Evolutionary conservation across 1,139 yeast species (phyloP).

Genomic region (Kodamaea fungicola): DNA sequence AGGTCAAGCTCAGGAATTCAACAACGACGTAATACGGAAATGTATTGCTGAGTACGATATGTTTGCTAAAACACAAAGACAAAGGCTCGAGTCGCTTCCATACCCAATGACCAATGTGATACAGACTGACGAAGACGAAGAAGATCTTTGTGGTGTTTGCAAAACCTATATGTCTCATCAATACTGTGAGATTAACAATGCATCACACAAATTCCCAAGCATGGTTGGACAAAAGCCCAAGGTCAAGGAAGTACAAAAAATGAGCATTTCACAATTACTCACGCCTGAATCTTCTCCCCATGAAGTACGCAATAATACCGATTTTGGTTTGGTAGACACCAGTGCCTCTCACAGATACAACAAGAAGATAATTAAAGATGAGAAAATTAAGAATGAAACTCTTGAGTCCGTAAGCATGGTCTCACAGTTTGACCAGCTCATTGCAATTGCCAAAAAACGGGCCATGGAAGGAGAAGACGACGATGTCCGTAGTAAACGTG

Average conservation of each 20-base stretch:
- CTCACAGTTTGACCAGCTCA: conserved; percentile 7
- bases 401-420: conserved; percentile 4
- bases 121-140: conserved; percentile 26
- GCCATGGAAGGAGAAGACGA: conserved; percentile 5
- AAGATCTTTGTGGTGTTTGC: conserved; percentile 38
- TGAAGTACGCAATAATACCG: conserved; percentile 8
- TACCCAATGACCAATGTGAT: conserved; percentile 1
- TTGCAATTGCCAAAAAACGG: conserved; percentile 4
- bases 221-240: conserved; percentile 6
- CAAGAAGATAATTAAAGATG: neutral
- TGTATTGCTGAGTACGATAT: conserved; percentile 26
- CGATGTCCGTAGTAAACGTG: conserved; percentile 1
- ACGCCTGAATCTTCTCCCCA: conserved; percentile 40
- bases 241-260: conserved; percentile 5
- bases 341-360: conserved; percentile 3
- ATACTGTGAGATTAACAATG: conserved; percentile 32
- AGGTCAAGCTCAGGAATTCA: conserved; percentile 6
- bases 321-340: neutral
- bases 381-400: neutral
- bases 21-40: conserved; percentile 17
- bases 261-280: conserved; percentile 21
- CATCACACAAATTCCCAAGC: conserved; percentile 21
- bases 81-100: conserved; percentile 6
- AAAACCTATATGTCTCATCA: conserved; percentile 38
- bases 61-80: conserved; percentile 17